Percentiles rank a stretch among this genome's conserved stretches.
Conservation (phyloP, 1,139 yeast species). For the Pichia cactophila region DNA sequence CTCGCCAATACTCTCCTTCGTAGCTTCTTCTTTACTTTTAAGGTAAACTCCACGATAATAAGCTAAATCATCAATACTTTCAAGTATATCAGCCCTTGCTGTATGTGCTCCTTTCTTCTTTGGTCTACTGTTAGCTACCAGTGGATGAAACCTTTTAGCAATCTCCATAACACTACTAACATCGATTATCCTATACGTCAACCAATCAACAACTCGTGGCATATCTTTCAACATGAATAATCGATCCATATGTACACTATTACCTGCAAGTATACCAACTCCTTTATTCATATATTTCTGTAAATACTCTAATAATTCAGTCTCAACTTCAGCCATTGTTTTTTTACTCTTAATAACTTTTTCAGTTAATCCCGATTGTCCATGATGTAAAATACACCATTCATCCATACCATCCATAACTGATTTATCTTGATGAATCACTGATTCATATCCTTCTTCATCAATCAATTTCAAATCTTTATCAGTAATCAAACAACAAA, state of each 20-base stretch:
- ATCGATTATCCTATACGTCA: slow-evolving; percentile 82
- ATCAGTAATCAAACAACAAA: slow-evolving; percentile 87
- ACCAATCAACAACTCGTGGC: slow-evolving; percentile 62
- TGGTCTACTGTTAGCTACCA: slow-evolving; percentile 14
- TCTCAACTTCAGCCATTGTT: slow-evolving; percentile 53
- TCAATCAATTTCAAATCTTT: slow-evolving; percentile 65
- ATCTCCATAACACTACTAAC: slow-evolving; percentile 80
- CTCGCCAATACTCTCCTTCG: background rate
- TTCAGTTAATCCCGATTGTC: slow-evolving; percentile 59
- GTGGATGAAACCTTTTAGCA: slow-evolving; percentile 75
- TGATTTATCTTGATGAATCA: slow-evolving; percentile 62
- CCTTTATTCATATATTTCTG: slow-evolving; percentile 40
- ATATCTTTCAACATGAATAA: slow-evolving; percentile 78
- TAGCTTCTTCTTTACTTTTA: slow-evolving; percentile 10
- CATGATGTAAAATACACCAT: slow-evolving; percentile 83
- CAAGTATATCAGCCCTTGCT: slow-evolving; percentile 80
- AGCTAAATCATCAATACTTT: slow-evolving; percentile 74
- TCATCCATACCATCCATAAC: slow-evolving; percentile 67
- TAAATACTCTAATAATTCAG: slow-evolving; percentile 56
- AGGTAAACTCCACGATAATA: slow-evolving; percentile 71
- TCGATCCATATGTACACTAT: slow-evolving; percentile 86
- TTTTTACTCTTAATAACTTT: slow-evolving; percentile 53
- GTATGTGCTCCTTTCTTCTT: slow-evolving; percentile 64
- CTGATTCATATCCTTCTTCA: slow-evolving; percentile 67
- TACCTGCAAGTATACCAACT: slow-evolving; percentile 81